Evolutionary conservation across 208 protist species (phyloP).

Genomic region (Wallacemonas sp.): DNA sequence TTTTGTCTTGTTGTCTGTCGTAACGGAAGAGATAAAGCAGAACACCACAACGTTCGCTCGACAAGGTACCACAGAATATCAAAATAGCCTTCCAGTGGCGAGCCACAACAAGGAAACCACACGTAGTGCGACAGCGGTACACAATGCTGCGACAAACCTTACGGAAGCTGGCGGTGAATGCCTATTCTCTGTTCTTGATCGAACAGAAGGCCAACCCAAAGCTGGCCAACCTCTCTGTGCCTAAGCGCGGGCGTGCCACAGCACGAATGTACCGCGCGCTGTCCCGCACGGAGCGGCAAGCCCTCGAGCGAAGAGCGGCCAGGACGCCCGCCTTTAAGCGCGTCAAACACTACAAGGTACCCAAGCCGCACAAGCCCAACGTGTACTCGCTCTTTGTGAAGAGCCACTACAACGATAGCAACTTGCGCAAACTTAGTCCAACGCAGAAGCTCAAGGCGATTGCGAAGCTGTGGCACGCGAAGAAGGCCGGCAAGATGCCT

Average conservation of each 20-base stretch:
- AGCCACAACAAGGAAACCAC: too few relatives aligned
- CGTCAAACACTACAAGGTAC: background rate
- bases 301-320: slow-evolving; percentile 30
- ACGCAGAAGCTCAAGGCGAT: background rate
- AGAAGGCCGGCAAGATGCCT: background rate
- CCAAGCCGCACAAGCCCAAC: slow-evolving; percentile 11
- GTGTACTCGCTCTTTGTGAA: slow-evolving; percentile 1
- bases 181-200: slow-evolving; percentile 41
- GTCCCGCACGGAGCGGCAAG: slow-evolving; percentile 13
- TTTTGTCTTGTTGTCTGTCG: too few relatives aligned
- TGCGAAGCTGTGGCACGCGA: slow-evolving; percentile 8
- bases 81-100: too few relatives aligned
- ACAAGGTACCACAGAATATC: too few relatives aligned
- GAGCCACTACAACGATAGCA: background rate
- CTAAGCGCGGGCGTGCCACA: slow-evolving; percentile 19
- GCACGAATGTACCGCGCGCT: slow-evolving; percentile 34
- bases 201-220: slow-evolving; percentile 42
- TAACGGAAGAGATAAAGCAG: too few relatives aligned
- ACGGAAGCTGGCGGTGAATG: slow-evolving; percentile 18
- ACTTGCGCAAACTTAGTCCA: background rate
- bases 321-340: slow-evolving; percentile 15
- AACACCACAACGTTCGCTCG: too few relatives aligned
- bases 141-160: slow-evolving; percentile 33
- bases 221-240: slow-evolving; percentile 25
- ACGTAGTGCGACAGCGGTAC: too few relatives aligned